Evolutionary conservation across 345 rosid genomes (phyloP).

Genomic region (Durio zibethinus): DNA sequence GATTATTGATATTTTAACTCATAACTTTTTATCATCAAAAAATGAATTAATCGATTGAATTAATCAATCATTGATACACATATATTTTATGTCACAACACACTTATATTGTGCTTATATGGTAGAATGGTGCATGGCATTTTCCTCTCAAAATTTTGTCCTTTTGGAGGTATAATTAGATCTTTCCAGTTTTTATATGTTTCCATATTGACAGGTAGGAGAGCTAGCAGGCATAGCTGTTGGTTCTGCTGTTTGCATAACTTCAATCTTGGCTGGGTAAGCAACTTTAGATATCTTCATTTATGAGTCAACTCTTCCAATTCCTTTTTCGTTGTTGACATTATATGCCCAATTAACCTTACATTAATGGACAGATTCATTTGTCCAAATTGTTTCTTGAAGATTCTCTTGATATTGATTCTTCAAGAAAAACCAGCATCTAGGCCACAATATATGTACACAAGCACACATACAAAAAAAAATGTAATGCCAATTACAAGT

Average conservation of each 20-base stretch:
- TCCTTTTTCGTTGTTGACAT: background rate
- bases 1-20: too few species aligned
- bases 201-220: constrained; percentile 35
- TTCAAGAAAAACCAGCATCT: background rate
- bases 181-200: background rate
- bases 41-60: too few species aligned
- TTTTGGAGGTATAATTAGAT: background rate
- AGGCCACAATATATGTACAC: background rate
- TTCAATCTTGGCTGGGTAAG: constrained; percentile 56
- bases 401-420: background rate
- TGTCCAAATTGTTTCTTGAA: background rate
- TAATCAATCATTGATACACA: too few species aligned
- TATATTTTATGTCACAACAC: too few species aligned
- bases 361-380: background rate
- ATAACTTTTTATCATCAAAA: too few species aligned
- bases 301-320: background rate
- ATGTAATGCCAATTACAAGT: constrained; percentile 7
- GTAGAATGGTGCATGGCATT: background rate
- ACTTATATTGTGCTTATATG: too few species aligned
- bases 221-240: constrained; percentile 55
- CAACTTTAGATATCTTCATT: background rate
- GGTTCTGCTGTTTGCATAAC: constrained; percentile 56
- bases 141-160: background rate
- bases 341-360: background rate
- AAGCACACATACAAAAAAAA: background rate